Percentiles rank a stretch among this genome's conserved stretches.
These are phyloP conservation scores for Coemansia sp. DNA, from an alignment of 192 early-diverging fungal genomes.

Conservation along the genomic window DNA sequence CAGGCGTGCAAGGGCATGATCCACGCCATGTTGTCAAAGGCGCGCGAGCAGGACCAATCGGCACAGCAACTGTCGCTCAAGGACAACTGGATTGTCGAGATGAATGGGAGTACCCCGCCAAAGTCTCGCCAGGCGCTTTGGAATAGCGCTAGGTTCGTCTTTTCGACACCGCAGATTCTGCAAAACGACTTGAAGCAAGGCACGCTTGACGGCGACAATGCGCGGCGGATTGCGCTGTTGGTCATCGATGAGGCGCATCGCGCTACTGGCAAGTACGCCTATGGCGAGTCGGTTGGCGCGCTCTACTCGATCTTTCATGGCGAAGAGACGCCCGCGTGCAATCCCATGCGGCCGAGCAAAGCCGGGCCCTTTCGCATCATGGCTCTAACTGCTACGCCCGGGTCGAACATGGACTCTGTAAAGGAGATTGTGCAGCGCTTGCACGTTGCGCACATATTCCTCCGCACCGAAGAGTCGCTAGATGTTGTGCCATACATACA, in stretches of 20 bases:
- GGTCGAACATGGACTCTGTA: slow-evolving; percentile 69
- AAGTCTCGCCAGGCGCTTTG: slow-evolving; percentile 63
- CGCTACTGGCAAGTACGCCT: slow-evolving; percentile 85
- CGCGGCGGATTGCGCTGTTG: slow-evolving; percentile 64
- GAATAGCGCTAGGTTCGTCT: slow-evolving; percentile 75
- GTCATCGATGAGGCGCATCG: slow-evolving; percentile 94
- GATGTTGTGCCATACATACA: slow-evolving; percentile 80
- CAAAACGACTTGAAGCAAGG: slow-evolving; percentile 80
- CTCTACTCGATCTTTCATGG: slow-evolving; percentile 53
- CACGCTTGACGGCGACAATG: slow-evolving; percentile 60
- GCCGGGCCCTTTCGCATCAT: slow-evolving; percentile 70
- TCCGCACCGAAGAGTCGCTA: slow-evolving; percentile 86
- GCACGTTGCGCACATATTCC: slow-evolving; percentile 77
- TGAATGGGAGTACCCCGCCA: slow-evolving; percentile 70
- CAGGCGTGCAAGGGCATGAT: slow-evolving; percentile 80
- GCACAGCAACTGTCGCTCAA: neutral
- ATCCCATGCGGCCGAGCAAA: slow-evolving; percentile 27
- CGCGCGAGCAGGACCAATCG: slow-evolving; percentile 49
- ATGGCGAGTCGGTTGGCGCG: slow-evolving; percentile 69
- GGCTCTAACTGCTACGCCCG: slow-evolving; percentile 89
- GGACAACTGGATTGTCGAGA: slow-evolving; percentile 39
- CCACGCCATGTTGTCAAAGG: slow-evolving; percentile 71
- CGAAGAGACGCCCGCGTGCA: neutral
- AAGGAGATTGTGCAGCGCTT: slow-evolving; percentile 77
- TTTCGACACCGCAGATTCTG: slow-evolving; percentile 86